phyloP scores from a whole-genome alignment of 2,329 filamentous ascomycete species.

The Berkeleyomyces rouxiae region DNA sequence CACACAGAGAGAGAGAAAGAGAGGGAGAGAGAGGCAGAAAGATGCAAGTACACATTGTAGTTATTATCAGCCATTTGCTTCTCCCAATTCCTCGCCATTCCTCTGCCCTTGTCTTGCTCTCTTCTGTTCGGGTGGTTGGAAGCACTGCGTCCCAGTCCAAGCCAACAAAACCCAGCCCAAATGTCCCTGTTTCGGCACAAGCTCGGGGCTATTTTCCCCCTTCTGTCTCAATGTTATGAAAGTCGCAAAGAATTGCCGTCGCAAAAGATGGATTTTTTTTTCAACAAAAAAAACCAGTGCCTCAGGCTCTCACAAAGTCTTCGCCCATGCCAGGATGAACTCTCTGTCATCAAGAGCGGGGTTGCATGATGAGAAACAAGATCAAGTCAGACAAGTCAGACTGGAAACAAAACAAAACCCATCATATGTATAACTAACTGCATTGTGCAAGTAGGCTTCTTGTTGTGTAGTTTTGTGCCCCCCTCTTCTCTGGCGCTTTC shows the following conservation, averaged over 20 bases:
- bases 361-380: neutral
- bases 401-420: too few species aligned
- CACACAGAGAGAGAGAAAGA: too few species aligned
- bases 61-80: too few species aligned
- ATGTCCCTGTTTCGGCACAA: neutral
- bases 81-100: too few species aligned
- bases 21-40: too few species aligned
- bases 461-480: too few species aligned
- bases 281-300: neutral
- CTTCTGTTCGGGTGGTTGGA: neutral
- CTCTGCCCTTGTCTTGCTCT: neutral
- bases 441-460: too few species aligned
- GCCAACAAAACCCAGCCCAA: neutral
- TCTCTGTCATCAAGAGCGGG: constrained; percentile 5
- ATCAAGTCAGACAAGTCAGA: too few species aligned
- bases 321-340: neutral
- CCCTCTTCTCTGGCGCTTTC: too few species aligned
- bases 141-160: neutral
- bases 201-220: neutral
- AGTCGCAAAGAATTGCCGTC: neutral
- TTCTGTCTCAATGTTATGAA: neutral
- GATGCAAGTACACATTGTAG: too few species aligned
- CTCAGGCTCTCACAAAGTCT: neutral
- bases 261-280: neutral
- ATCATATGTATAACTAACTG: too few species aligned